Base-by-base conservation (phyloP, 2,329 filamentous ascomycete species). In the Coleophoma eucalyptorum region DNA sequence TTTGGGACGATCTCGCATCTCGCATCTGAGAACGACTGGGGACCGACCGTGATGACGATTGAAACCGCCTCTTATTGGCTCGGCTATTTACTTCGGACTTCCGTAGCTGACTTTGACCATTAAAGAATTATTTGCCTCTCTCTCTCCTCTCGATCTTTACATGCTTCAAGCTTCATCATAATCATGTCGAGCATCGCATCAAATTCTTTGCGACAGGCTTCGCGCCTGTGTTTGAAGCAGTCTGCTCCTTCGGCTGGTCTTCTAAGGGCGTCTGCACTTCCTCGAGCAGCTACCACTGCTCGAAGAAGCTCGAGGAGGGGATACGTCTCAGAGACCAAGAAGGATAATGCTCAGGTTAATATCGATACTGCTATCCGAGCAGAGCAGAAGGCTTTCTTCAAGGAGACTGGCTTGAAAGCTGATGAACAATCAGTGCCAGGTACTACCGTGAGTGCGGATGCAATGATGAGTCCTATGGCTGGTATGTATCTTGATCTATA, bases 301-400 rank as follows among this genome's bases (percentile, higher is more conserved):
- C 59, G 57, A 50, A 58, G 50, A 26, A 47, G 55, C 35, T 55
- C 58, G 33, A 62, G 75, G 62, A 81, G 90, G 66, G 79, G 75
- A 62, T 96, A 96, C 78, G 91, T 96, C 56, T 88, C 90, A 26
- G 87, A 92, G 73, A 87, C 89, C 54, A 90, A 87, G 75, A 79
- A 84, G 58, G 84, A 89, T 61, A 81, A 83, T 69, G 90, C 90
- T 46, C 90, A 91, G 67, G 88, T 96, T 64, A 85, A 83, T 61
- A 73, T 90, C 51, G 90, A 96, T 63, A 88, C 87, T 11, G 85
- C 90, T 53, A 92, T 96, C 71, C 89, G 88, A 68, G 78, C 91
- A 54, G 90, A 96, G 59, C 90, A 93, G 72, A 88, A 88, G 68
- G 84, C 88, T 32, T 94, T 96, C 69, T 82, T 84, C 55, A 76